Percentiles rank a stretch among this genome's conserved stretches.
phyloP scores from a whole-genome alignment of 352 stramenopile genomes.

The Phytophthora brassicae region DNA sequence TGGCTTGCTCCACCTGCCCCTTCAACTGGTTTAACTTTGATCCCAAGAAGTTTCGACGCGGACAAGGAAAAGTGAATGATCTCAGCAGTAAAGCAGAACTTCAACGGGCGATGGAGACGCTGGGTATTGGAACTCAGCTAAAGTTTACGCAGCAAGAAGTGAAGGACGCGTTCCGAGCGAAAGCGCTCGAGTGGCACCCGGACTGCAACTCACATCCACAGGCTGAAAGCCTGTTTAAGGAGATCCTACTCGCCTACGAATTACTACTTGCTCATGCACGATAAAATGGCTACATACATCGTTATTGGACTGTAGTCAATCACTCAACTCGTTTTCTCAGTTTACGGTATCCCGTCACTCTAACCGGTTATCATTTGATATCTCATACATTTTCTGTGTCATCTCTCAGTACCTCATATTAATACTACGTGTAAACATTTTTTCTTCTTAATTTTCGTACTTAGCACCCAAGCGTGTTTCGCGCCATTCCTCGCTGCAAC shows the following conservation, averaged over 20 bases:
- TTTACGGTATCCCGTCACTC: too few relatives aligned
- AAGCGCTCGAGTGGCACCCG: conserved; percentile 91
- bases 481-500: conserved; percentile 11
- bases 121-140: conserved; percentile 21
- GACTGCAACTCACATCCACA: conserved; percentile 88
- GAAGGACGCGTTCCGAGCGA: conserved; percentile 61
- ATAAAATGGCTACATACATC: conserved; percentile 6
- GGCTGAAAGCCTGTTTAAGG: conserved; percentile 84
- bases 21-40: conserved; percentile 75
- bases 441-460: conserved; percentile 1
- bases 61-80: conserved; percentile 8
- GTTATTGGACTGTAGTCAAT: not conserved
- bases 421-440: too few relatives aligned
- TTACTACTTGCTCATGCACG: conserved; percentile 45
- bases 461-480: conserved; percentile 7
- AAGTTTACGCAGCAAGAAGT: conserved; percentile 29
- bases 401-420: too few relatives aligned
- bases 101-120: conserved; percentile 22
- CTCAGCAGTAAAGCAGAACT: conserved; percentile 16
- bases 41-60: conserved; percentile 37
- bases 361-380: too few relatives aligned
- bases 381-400: not conserved
- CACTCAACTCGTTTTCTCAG: too few relatives aligned
- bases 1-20: conserved; percentile 57
- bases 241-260: conserved; percentile 89